These are phyloP conservation scores for Boletus subparvulus DNA, from an alignment of 768 basidiomycete species.

Conservation along the genomic window DNA sequence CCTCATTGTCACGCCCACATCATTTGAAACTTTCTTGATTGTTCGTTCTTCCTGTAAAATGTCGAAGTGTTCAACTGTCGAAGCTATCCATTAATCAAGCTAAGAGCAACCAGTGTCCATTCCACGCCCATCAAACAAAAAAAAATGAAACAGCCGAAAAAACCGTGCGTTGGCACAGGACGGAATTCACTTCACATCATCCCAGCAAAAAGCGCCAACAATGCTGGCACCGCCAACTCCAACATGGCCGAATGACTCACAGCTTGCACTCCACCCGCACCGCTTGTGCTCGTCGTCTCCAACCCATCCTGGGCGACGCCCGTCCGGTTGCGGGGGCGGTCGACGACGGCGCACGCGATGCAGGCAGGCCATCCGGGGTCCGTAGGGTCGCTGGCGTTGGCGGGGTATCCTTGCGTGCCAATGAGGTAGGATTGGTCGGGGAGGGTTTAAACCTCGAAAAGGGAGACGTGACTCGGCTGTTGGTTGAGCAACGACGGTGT, in stretches of 20 bases:
- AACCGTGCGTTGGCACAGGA: background rate
- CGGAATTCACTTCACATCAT: background rate
- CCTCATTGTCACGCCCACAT: no score
- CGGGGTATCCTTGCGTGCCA: slow-evolving; percentile 39
- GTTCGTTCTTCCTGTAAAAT: background rate
- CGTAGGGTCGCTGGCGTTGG: slow-evolving; percentile 22
- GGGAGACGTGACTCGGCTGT: background rate
- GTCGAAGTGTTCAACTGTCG: background rate
- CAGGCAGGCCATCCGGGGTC: slow-evolving; percentile 43
- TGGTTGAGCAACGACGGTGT: background rate
- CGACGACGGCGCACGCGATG: slow-evolving; percentile 46
- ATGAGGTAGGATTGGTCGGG: slow-evolving; percentile 42
- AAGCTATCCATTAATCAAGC: slow-evolving; percentile 1
- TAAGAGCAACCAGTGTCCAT: background rate
- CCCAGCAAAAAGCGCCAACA: background rate
- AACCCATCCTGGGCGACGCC: slow-evolving; percentile 5
- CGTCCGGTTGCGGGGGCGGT: slow-evolving; percentile 34
- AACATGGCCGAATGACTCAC: background rate
- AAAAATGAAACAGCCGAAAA: background rate
- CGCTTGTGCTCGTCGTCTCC: background rate
- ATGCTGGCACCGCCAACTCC: slow-evolving; percentile 1
- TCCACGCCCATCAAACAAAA: background rate
- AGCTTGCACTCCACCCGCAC: background rate
- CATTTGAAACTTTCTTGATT: background rate
- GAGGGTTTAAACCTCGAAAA: slow-evolving; percentile 37